Evolutionary conservation across 306 rosid species (phyloP).

Genomic region (Quercus bicolor): DNA sequence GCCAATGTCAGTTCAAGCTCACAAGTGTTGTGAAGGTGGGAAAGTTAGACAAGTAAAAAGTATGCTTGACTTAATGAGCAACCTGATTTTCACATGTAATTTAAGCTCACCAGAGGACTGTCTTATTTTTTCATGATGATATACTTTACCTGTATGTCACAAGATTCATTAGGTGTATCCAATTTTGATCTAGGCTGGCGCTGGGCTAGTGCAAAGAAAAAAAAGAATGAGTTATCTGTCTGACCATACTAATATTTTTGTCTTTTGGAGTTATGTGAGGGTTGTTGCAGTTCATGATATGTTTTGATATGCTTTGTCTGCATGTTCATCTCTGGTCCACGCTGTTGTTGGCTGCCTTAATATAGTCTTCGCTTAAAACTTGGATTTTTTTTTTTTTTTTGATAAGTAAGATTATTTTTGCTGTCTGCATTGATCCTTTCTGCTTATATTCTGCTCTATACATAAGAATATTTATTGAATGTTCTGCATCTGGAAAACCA

Average conservation of each 20-base stretch:
- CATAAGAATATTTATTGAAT: background rate
- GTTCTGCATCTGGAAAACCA: background rate
- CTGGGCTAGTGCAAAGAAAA: background rate
- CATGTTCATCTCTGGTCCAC: background rate
- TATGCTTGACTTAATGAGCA: background rate
- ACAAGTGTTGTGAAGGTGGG: background rate
- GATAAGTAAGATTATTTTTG: background rate
- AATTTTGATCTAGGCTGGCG: too few species aligned
- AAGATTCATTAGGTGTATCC: too few species aligned
- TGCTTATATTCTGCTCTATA: background rate
- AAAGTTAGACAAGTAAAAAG: background rate
- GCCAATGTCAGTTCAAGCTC: background rate
- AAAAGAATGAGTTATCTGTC: slow-evolving; percentile 4
- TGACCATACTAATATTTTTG: background rate
- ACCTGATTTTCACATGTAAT: slow-evolving; percentile 1
- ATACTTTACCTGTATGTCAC: slow-evolving; percentile 5
- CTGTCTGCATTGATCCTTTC: slow-evolving; percentile 7
- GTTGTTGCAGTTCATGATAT: background rate
- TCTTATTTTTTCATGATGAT: slow-evolving; percentile 2
- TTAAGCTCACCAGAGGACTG: background rate
- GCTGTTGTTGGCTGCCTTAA: background rate
- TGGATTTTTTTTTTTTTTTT: too few species aligned
- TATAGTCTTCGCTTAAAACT: too few species aligned
- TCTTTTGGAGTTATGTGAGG: background rate
- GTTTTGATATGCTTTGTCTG: background rate